Percentiles rank a stretch among this genome's conserved stretches.
Conservation (phyloP, 163 green algal genomes). For the Chloromonas sp. region DNA sequence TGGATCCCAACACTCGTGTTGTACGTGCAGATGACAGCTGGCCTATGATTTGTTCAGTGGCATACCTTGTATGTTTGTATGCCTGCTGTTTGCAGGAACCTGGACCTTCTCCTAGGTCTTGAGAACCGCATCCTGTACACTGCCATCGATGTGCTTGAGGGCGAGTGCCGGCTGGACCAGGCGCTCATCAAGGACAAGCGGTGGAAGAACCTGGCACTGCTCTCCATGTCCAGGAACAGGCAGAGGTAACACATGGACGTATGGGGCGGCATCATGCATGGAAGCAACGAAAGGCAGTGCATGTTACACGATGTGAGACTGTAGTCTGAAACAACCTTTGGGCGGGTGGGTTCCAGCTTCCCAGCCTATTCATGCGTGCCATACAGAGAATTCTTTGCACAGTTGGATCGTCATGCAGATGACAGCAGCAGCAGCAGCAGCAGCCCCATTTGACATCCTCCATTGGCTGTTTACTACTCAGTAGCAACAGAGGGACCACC, state of each 20-base stretch:
- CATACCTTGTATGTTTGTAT: too few relatives aligned
- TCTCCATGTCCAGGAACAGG: slow-evolving; percentile 75
- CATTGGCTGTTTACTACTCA: too few relatives aligned
- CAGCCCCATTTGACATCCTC: neutral
- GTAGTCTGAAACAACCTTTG: neutral
- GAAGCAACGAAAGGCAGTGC: too few relatives aligned
- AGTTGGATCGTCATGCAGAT: neutral
- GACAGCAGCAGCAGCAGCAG: too few relatives aligned
- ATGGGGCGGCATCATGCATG: too few relatives aligned
- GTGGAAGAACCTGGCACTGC: slow-evolving; percentile 80
- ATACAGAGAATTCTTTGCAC: too few relatives aligned
- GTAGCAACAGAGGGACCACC: too few relatives aligned
- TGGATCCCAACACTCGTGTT: neutral
- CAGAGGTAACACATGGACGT: slow-evolving; percentile 33
- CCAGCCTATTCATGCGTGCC: too few relatives aligned
- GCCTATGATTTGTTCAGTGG: too few relatives aligned
- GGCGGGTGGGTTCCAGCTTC: too few relatives aligned
- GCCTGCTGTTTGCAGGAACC: slow-evolving; percentile 51
- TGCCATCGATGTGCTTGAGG: slow-evolving; percentile 83
- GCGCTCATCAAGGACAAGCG: slow-evolving; percentile 83
- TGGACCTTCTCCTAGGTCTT: slow-evolving; percentile 82
- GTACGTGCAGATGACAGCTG: neutral
- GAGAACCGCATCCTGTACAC: slow-evolving; percentile 87
- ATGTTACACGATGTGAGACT: neutral
- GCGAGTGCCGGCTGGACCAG: slow-evolving; percentile 75